These are phyloP conservation scores for Geranium brycei DNA, from an alignment of 345 rosid species.

Conservation along the genomic window DNA sequence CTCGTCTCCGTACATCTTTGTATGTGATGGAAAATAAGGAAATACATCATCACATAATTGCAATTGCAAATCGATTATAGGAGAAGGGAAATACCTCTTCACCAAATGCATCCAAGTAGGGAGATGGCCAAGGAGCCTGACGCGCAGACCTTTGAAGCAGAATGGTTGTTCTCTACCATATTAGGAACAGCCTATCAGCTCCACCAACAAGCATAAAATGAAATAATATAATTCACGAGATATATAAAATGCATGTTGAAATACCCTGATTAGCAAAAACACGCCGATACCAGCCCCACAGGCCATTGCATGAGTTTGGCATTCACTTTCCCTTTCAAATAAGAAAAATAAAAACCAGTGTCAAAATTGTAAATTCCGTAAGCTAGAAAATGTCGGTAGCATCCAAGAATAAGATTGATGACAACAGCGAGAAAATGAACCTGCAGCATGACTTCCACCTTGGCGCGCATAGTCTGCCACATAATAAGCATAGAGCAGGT, in stretches of 20 bases:
- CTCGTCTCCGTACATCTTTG: too few species aligned
- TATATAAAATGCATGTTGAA: conserved; percentile 2
- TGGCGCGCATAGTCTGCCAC: conserved; percentile 83
- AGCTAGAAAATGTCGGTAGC: background rate
- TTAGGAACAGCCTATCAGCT: conserved; percentile 10
- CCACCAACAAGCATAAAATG: conserved; percentile 5
- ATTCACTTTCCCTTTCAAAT: conserved; percentile 45
- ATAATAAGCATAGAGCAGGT: conserved; percentile 74
- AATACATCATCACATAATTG: too few species aligned
- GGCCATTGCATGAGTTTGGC: conserved; percentile 51
- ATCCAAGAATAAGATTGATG: background rate
- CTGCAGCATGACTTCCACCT: conserved; percentile 78
- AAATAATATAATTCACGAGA: background rate
- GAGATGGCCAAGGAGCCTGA: conserved; percentile 89
- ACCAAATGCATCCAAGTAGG: conserved; percentile 82
- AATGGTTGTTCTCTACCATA: conserved; percentile 60
- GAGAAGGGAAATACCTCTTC: conserved; percentile 54
- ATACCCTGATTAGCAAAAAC: conserved; percentile 70
- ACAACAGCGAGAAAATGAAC: conserved; percentile 20
- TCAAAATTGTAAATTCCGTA: background rate
- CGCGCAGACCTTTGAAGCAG: conserved; percentile 68
- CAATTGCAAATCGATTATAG: background rate
- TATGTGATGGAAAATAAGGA: too few species aligned
- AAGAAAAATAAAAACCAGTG: conserved; percentile 1
- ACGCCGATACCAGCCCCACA: conserved; percentile 89